Evolutionary conservation across 192 early-diverging fungal genomes (phyloP), one percentile per base, ranked within the genome.

Genomic region (Backusella liffmaniae): DNA sequence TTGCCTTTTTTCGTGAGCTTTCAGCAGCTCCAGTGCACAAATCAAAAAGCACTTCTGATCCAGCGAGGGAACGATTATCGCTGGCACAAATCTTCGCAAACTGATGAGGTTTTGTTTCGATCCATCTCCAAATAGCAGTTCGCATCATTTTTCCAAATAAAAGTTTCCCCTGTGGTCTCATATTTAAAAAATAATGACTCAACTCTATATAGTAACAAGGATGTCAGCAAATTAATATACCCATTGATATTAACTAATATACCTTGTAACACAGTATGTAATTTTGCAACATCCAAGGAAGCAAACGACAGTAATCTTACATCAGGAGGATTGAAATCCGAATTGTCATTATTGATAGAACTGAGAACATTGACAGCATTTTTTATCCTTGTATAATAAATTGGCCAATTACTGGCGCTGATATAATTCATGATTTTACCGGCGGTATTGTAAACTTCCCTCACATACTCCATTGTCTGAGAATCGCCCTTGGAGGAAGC

Each of bases 71-170:
- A 8, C 89, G 81, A 53, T 79, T 84, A 32, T 81, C 77, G 13
- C 77, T 88, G 59, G 86, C 85, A 79, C 91, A 94, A 53, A 96
- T 83, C 51, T 88, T 86, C 41, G 91, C 86, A 76, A 95, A 98
- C 62, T 96, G 94, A 12, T 84, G 79, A 1, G 93, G 91, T 72
- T 93, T 96, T 18, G 90, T 86, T 44, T 94, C 89, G 23, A 98
- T 95, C 90, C 95, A 98, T 84, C 90, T 92, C 96, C 95, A 97
- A 76, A 98, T 94, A 13, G 89, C 91, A 29, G 91, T 91, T n/a
- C 94, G 88, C 68, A 97, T 84, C 26, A 92, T 86, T 26, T 91
- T 84, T 0, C 92, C 91, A 79, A 93, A 85, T 30, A 91, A 83
- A 15, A 92, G 86, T 70, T 96, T 95, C 2, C 91, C 91, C 4